Conservation (phyloP, 164 flowering plant genomes). For the Vitis amurensis region DNA sequence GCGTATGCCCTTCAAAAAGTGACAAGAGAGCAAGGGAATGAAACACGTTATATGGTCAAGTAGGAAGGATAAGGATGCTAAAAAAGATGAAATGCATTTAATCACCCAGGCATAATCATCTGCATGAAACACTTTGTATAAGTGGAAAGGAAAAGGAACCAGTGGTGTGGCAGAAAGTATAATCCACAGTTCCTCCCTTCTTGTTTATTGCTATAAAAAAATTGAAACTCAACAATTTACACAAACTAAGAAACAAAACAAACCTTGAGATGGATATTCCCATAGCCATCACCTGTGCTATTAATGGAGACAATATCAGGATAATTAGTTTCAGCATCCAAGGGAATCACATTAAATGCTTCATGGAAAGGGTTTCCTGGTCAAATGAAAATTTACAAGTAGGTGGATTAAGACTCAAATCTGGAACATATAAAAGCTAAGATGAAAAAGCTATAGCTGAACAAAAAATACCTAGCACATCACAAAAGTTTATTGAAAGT, state of each 20-base stretch:
- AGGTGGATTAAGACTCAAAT: slow-evolving; percentile 7
- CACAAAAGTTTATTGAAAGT: slow-evolving; percentile 53
- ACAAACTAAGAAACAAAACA: slow-evolving; percentile 8
- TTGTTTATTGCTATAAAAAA: background rate
- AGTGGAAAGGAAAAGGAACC: background rate
- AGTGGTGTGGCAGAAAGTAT: background rate
- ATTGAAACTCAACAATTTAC: background rate
- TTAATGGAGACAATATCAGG: slow-evolving; percentile 61
- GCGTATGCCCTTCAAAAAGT: slow-evolving; percentile 45
- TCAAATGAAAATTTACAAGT: slow-evolving; percentile 13
- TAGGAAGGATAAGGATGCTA: background rate
- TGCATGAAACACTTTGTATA: background rate
- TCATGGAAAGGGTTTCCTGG: slow-evolving; percentile 79
- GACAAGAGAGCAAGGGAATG: slow-evolving; percentile 1
- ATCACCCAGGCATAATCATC: background rate
- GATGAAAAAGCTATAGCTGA: slow-evolving; percentile 3
- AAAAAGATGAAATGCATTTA: background rate
- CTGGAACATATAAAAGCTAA: slow-evolving; percentile 2
- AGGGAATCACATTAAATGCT: slow-evolving; percentile 52
- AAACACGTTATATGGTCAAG: slow-evolving; percentile 1
- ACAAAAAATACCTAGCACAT: slow-evolving; percentile 55
- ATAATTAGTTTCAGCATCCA: slow-evolving; percentile 61
- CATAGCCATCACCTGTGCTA: slow-evolving; percentile 22
- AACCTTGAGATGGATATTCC: slow-evolving; percentile 61
- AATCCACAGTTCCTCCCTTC: background rate